These are phyloP conservation scores for Exophiala sideris DNA, from an alignment of 2,329 filamentous ascomycete species.

Conservation along the genomic window DNA sequence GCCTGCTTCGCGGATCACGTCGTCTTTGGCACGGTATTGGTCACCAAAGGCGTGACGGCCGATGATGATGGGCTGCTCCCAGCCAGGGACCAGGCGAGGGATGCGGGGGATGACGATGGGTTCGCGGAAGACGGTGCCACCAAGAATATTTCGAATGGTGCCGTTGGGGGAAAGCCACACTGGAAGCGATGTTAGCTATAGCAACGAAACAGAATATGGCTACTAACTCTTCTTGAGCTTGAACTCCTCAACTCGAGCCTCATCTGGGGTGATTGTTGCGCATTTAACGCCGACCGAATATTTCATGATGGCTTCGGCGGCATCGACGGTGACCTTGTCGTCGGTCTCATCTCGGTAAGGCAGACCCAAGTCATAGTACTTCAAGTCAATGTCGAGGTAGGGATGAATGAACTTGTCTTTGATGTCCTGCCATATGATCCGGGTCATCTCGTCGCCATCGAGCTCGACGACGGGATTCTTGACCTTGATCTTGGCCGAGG, in stretches of 20 bases:
- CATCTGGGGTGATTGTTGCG: slow-evolving; percentile 97
- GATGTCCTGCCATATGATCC: slow-evolving; percentile 98
- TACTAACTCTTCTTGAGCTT: slow-evolving; percentile 91
- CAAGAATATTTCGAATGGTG: slow-evolving; percentile 69
- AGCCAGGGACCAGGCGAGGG: slow-evolving; percentile 89
- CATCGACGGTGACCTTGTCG: slow-evolving; percentile 92
- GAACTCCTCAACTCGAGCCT: slow-evolving; percentile 94
- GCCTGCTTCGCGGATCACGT: slow-evolving; percentile 75
- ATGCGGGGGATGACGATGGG: slow-evolving; percentile 94
- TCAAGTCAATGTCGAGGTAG: slow-evolving; percentile 94
- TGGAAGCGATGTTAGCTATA: slow-evolving; percentile 36
- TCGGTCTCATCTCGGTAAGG: slow-evolving; percentile 94
- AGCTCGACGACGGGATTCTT: slow-evolving; percentile 98
- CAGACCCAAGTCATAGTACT: slow-evolving; percentile 94
- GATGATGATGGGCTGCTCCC: slow-evolving; percentile 99
- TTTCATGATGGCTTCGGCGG: slow-evolving; percentile 97
- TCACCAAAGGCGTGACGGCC: slow-evolving; percentile 97
- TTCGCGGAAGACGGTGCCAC: slow-evolving; percentile 97
- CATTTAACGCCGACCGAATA: slow-evolving; percentile 99
- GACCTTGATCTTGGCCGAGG: slow-evolving; percentile 87
- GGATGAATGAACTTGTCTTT: slow-evolving; percentile 71
- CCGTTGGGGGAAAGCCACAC: slow-evolving; percentile 99
- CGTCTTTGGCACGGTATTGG: slow-evolving; percentile 96
- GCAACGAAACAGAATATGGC: neutral
- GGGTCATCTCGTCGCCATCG: slow-evolving; percentile 92